Base-by-base conservation (phyloP, 805 yeast species). In the Debaryomyces tyrocola region DNA sequence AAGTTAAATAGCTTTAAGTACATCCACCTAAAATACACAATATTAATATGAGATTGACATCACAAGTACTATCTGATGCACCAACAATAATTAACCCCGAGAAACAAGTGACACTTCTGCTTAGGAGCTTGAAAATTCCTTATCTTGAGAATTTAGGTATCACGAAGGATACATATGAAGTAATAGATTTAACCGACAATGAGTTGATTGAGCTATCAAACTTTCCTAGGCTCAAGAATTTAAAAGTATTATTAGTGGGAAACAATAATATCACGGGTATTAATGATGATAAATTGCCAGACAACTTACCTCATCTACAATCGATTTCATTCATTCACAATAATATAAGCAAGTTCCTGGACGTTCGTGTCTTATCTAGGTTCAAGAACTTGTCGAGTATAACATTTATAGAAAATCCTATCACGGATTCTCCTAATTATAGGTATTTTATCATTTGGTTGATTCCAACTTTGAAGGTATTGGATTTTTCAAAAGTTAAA, bases 101-200 rank as follows among this genome's bases (percentile, higher is more conserved):
- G 43, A 68, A 69, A 3, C 57, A 66, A 45, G 54, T 62, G 33
- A 67, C 72, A 2, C 57, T 73, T 15, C 67, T 59, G 49, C 60
- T 73, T 43, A 62, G 78, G 36, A 54, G 57, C 49, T 57, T 60
- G 20, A 63, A 63, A 28, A 59, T 71, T 5, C 62, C 67, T 4
- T 59, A 47, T 45, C 57, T 73, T 28, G 77, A 73, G 45, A 70
- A 67, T 45, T 58, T 73, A 20, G 66, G 65, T 6, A 52, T 56
- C 33, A 58, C 69, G 9, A 55, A 60, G 33, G 63, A 65, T 47
- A 55, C 54, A 37, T 66, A 66, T 60, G 84, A 75, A 49, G 80
- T 75, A 12, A 64, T 92, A 2, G 97, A 92, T 61, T 59, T 92
- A 28, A 80, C 92, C 0, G 84, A 85, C 57, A 92, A 92, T 64